Base-by-base conservation (phyloP, 768 basidiomycete species). In the Amanita subjunquillea region DNA sequence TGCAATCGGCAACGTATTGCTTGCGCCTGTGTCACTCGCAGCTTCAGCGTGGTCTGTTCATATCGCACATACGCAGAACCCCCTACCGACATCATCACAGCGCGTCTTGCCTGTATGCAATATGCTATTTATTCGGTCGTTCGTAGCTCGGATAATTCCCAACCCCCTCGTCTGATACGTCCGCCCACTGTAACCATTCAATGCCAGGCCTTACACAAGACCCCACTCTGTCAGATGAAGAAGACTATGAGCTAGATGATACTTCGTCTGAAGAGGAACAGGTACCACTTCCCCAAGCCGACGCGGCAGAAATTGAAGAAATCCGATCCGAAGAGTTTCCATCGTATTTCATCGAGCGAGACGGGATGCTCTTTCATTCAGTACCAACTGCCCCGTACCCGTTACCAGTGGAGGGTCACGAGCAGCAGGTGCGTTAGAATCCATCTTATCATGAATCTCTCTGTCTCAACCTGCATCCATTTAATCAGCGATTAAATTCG, bases 361-460 rank as follows among this genome's bases (percentile, higher is more conserved):
- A 73, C 57, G 79, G 74, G 30, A 74, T 84, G 36, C 78, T 87
- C 63, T 89, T 82, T 67, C 81, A 82, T 70, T 82, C 83, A 59
- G 77, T 79, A 69, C 67, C 69, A 65, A 67, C 59, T 56, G 74
- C 78, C 42, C 82, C 81, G 46, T 91, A 90, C 62, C 81, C 82
- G 10, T 68, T 91, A 45, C 88, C 88, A 41, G 81, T 82, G 4
- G 87, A 91, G 64, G 72, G 75, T 15, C 70, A 70, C 4, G 88
- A 91, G 64, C 82, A 83, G 62, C 67, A 75, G 65, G 88, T 89
- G 63, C 34, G 76, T 68, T 17, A 43, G 29, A 36, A 13, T 43
- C n/a, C 50, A 17, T 20, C 32, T n/a, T 42, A 46, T 53, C 40
- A 10, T 15, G 44, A 48, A 5, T 55, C 54, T 52, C 23, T 25